Evolutionary conservation across 2,329 filamentous ascomycete species (phyloP).

Genomic region (Saccharata proteae): DNA sequence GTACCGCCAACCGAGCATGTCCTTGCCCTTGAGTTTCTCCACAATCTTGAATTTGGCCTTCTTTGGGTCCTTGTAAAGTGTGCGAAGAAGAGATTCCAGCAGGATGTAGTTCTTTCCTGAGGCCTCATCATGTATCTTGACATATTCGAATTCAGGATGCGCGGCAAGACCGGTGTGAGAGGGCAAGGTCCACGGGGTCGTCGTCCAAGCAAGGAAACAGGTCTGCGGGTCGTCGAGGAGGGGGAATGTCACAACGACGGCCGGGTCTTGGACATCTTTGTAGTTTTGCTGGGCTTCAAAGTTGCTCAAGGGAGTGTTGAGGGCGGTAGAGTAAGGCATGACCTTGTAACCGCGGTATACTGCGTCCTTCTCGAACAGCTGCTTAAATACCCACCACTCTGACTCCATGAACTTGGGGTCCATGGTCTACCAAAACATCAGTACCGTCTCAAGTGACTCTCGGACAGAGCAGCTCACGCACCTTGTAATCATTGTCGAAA

Average conservation of each 20-base stretch:
- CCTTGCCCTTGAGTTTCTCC: conserved; percentile 66
- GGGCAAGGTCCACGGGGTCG: conserved; percentile 77
- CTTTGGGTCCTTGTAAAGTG: conserved; percentile 88
- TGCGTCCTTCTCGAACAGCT: conserved; percentile 76
- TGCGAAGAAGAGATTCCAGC: conserved; percentile 66
- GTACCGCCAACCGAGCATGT: conserved; percentile 83
- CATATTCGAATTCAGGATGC: conserved; percentile 73
- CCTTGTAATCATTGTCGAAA: conserved; percentile 96
- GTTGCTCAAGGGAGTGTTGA: conserved; percentile 82
- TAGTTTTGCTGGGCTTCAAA: conserved; percentile 94
- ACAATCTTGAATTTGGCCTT: conserved; percentile 85
- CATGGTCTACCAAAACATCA: conserved; percentile 57
- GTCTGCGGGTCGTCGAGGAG: conserved; percentile 66
- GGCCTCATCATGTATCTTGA: conserved; percentile 74
- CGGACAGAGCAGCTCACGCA: conserved; percentile 17
- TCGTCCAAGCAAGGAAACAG: conserved; percentile 75
- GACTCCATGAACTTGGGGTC: conserved; percentile 92
- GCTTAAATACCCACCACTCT: conserved; percentile 94
- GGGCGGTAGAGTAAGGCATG: conserved; percentile 88
- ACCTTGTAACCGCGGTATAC: conserved; percentile 87
- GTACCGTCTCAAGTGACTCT: not conserved
- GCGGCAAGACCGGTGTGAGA: conserved; percentile 68
- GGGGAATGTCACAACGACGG: conserved; percentile 79
- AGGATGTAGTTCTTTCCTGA: conserved; percentile 77
- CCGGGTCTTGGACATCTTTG: conserved; percentile 83